Conservation (phyloP, 306 rosid species). For the Prunus salicina region DNA sequence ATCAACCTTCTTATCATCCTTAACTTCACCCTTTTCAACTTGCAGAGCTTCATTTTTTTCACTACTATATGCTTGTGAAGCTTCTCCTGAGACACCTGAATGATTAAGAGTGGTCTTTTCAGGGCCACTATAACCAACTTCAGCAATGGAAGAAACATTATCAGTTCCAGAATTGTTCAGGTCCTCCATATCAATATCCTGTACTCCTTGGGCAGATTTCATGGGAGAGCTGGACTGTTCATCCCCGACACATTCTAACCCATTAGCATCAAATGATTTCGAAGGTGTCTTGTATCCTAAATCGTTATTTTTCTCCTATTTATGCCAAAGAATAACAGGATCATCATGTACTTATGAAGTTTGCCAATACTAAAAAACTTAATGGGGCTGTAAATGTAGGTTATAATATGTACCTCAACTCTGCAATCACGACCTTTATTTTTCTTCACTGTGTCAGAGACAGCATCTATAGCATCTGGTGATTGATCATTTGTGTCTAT, state of each 20-base stretch:
- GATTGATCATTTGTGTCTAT: slow-evolving; percentile 9
- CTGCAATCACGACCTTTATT: slow-evolving; percentile 7
- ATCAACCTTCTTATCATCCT: slow-evolving; percentile 17
- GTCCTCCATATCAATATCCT: not conserved
- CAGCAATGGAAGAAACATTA: slow-evolving; percentile 9
- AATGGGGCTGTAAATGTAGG: not conserved
- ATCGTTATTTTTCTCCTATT: slow-evolving; percentile 24
- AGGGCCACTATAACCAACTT: not conserved
- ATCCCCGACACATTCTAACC: slow-evolving; percentile 14
- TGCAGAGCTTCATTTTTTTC: slow-evolving; percentile 22
- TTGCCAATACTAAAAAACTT: not conserved
- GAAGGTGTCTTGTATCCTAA: slow-evolving; percentile 10
- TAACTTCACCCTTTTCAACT: slow-evolving; percentile 22
- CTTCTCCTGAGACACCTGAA: slow-evolving; percentile 24
- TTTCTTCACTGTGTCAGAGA: slow-evolving; percentile 13
- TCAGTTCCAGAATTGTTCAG: slow-evolving; percentile 10
- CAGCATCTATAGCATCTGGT: slow-evolving; percentile 20
- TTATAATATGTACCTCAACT: slow-evolving; percentile 29
- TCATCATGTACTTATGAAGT: not conserved
- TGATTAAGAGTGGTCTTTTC: slow-evolving; percentile 14
- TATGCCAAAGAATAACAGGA: not conserved
- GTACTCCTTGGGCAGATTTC: slow-evolving; percentile 12
- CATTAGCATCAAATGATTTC: slow-evolving; percentile 12
- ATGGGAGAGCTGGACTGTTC: slow-evolving; percentile 19
- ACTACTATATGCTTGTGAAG: slow-evolving; percentile 15